Percentiles rank a stretch among this genome's conserved stretches.
phyloP scores from a whole-genome alignment of 2,329 filamentous ascomycete species.

The Talaromyces sp. region DNA sequence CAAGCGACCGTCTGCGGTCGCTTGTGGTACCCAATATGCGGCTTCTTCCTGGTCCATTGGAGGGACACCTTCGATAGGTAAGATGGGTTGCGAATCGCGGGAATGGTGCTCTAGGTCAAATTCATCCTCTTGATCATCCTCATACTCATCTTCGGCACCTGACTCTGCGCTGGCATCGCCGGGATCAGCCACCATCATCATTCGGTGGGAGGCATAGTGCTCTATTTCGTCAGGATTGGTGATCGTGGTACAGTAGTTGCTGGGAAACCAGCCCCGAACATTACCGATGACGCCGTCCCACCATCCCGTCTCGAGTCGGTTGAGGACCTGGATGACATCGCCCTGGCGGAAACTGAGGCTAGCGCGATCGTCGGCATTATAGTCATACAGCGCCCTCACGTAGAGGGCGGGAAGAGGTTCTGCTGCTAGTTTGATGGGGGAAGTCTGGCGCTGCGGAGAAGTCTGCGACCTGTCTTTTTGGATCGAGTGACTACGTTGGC shows the following conservation, averaged over 20 bases:
- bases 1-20: conserved; percentile 83
- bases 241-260: conserved; percentile 94
- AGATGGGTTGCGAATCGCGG: conserved; percentile 56
- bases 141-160: conserved; percentile 58
- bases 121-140: conserved; percentile 62
- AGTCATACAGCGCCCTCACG: conserved; percentile 94
- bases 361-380: conserved; percentile 94
- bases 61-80: conserved; percentile 66
- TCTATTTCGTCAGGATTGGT: conserved; percentile 69
- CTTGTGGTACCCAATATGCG: conserved; percentile 98
- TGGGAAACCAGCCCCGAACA: conserved; percentile 96
- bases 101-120: conserved; percentile 62
- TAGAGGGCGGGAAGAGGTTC: conserved; percentile 59
- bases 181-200: conserved; percentile 38
- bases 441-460: conserved; percentile 26
- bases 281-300: conserved; percentile 99
- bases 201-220: conserved; percentile 56
- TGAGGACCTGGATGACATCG: conserved; percentile 97
- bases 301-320: conserved; percentile 96
- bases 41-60: conserved; percentile 72
- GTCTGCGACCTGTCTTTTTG: conserved; percentile 23
- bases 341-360: conserved; percentile 95
- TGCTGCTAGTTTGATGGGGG: conserved; percentile 35
- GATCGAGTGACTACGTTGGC: conserved; percentile 31
- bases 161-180: conserved; percentile 51